These are phyloP conservation scores for Ophiognomonia clavigignenti-juglandacearum DNA, from an alignment of 2,329 filamentous ascomycete species.

Conservation along the genomic window DNA sequence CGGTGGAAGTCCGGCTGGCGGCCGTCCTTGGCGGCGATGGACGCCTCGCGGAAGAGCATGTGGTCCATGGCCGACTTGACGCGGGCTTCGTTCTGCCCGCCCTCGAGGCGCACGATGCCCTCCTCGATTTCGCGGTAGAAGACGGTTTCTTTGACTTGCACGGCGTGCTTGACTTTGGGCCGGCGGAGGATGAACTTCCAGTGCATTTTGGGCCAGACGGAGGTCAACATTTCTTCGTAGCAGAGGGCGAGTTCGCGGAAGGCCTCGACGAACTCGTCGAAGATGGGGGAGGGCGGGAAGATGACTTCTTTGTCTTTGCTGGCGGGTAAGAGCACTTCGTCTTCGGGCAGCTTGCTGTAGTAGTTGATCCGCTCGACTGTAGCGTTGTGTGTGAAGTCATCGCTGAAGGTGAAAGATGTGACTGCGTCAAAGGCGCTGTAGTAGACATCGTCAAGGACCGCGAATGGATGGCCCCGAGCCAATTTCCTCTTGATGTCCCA, in stretches of 20 bases:
- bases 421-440: slow-evolving; percentile 2
- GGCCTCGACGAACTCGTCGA: neutral
- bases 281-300: too few species aligned
- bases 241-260: neutral
- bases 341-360: neutral
- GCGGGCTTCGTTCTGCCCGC: slow-evolving; percentile 13
- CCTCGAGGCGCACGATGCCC: slow-evolving; percentile 16
- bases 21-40: slow-evolving; percentile 24
- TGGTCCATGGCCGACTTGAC: slow-evolving; percentile 25
- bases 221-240: slow-evolving; percentile 1
- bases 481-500: neutral
- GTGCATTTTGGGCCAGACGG: neutral
- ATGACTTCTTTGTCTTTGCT: too few species aligned
- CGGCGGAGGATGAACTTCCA: slow-evolving; percentile 1
- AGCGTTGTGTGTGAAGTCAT: neutral
- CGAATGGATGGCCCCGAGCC: neutral
- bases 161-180: neutral
- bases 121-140: slow-evolving; percentile 20
- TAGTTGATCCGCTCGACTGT: neutral
- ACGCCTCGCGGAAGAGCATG: slow-evolving; percentile 28
- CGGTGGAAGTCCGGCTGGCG: slow-evolving; percentile 27
- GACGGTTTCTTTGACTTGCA: slow-evolving; percentile 18
- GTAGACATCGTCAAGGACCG: slow-evolving; percentile 1
- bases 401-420: slow-evolving; percentile 2
- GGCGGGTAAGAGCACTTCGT: neutral